phyloP scores from a whole-genome alignment of 2,329 filamentous ascomycete genomes.

The Fusarium anthophilum region DNA sequence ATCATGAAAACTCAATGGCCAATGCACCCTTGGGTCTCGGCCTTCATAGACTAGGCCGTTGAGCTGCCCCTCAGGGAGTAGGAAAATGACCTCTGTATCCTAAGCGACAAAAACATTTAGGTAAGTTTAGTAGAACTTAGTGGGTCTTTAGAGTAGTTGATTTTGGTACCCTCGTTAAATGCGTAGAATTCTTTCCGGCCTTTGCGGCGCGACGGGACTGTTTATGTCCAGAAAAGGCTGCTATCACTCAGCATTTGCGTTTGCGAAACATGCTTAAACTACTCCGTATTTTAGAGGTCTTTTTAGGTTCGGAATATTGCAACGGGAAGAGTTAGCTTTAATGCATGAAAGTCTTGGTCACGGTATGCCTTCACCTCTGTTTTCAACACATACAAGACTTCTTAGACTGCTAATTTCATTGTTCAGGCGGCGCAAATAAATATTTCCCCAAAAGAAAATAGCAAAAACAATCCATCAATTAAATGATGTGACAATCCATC shows the following conservation, averaged over 20 bases:
- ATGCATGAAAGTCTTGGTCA: no score
- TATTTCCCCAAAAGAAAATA: background rate
- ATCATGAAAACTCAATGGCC: background rate
- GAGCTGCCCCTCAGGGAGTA: background rate
- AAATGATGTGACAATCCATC: constrained; percentile 11
- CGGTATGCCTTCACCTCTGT: no score
- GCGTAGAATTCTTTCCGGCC: background rate
- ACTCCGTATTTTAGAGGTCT: background rate
- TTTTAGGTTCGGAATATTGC: background rate
- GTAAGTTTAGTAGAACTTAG: background rate
- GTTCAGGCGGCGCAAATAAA: background rate
- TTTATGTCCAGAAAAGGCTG: background rate
- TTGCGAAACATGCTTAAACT: background rate
- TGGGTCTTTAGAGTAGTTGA: background rate
- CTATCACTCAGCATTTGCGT: background rate
- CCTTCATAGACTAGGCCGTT: background rate
- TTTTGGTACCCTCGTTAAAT: background rate
- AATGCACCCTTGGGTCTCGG: background rate
- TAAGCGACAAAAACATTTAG: background rate
- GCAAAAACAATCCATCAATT: background rate
- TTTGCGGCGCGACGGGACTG: background rate
- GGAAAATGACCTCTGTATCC: background rate
- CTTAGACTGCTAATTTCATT: no score
- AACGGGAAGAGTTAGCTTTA: background rate
- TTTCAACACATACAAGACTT: no score